A percentile compares a stretch with the other conserved stretches of the same genome.
These are phyloP conservation scores for Neocucurbitaria cava DNA, from an alignment of 2,329 filamentous ascomycete genomes.

Conservation along the genomic window DNA sequence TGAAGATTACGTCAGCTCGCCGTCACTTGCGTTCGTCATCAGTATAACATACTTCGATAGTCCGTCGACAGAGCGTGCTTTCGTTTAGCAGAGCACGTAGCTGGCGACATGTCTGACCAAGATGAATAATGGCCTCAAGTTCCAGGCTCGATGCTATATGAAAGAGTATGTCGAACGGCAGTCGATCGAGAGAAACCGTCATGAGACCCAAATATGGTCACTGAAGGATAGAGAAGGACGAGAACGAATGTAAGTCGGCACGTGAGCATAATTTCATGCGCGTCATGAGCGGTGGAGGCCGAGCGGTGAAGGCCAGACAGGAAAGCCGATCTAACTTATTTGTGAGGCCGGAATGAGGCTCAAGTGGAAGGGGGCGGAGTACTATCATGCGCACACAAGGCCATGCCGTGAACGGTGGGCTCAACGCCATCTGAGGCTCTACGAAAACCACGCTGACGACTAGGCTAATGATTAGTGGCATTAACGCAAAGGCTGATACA, in stretches of 20 bases:
- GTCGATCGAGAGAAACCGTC: conserved; percentile 47
- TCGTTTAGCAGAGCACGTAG: conserved; percentile 61
- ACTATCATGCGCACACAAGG: background rate
- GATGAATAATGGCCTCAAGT: conserved; percentile 64
- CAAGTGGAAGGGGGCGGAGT: background rate
- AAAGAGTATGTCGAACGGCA: conserved; percentile 72
- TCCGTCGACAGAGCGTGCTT: conserved; percentile 63
- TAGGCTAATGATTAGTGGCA: background rate
- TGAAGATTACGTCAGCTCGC: conserved; percentile 26
- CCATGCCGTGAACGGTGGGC: background rate
- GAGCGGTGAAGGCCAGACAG: background rate
- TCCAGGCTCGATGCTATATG: conserved; percentile 63
- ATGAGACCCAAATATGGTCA: conserved; percentile 23
- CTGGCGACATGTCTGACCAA: conserved; percentile 61
- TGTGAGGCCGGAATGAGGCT: background rate
- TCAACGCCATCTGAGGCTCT: background rate
- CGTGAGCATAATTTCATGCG: conserved; percentile 1
- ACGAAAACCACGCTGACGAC: background rate
- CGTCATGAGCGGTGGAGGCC: background rate
- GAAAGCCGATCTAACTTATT: background rate
- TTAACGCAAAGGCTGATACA: background rate
- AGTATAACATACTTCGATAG: conserved; percentile 60
- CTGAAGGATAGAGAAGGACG: conserved; percentile 1
- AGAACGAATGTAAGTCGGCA: background rate
- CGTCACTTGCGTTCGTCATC: conserved; percentile 7